Evolutionary conservation across 2,329 filamentous ascomycete species (phyloP).

Genomic region (Zalaria sp.): DNA sequence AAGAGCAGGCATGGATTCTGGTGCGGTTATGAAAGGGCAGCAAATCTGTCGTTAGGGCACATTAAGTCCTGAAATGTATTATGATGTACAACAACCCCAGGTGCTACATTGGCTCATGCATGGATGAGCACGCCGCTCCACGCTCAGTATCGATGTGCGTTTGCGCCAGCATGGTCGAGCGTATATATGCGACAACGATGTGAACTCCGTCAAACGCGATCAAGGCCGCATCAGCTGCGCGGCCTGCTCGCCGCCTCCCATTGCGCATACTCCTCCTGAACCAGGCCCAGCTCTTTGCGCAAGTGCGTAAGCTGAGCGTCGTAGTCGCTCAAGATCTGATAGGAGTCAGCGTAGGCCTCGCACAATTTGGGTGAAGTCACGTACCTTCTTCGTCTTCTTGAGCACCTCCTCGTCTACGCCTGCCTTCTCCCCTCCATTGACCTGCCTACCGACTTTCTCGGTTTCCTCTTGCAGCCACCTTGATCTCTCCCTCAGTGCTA

Average conservation of each 20-base stretch:
- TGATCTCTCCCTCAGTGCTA: conserved; percentile 59
- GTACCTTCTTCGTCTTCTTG: conserved; percentile 59
- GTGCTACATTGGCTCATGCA: too few species aligned
- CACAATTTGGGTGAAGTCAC: conserved; percentile 10
- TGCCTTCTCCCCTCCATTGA: conserved; percentile 27
- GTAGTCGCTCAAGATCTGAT: conserved; percentile 64
- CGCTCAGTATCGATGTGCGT: too few species aligned
- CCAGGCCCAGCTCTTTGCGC: conserved; percentile 48
- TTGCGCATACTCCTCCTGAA: conserved; percentile 45
- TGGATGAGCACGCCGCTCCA: too few species aligned
- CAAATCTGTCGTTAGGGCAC: too few species aligned
- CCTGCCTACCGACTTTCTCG: conserved; percentile 44
- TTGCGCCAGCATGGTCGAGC: too few species aligned
- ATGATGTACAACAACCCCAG: too few species aligned
- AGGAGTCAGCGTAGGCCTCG: conserved; percentile 7
- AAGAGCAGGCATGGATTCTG: too few species aligned
- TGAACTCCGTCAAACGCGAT: too few species aligned
- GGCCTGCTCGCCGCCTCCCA: conserved; percentile 27
- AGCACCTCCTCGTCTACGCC: conserved; percentile 56
- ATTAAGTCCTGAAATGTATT: too few species aligned
- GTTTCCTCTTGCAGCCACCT: conserved; percentile 60
- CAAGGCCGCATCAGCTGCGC: neutral
- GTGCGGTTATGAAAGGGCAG: too few species aligned
- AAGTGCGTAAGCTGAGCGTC: conserved; percentile 65
- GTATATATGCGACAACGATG: too few species aligned